phyloP scores from a whole-genome alignment of 768 basidiomycete species.

The Hericium alpestre region DNA sequence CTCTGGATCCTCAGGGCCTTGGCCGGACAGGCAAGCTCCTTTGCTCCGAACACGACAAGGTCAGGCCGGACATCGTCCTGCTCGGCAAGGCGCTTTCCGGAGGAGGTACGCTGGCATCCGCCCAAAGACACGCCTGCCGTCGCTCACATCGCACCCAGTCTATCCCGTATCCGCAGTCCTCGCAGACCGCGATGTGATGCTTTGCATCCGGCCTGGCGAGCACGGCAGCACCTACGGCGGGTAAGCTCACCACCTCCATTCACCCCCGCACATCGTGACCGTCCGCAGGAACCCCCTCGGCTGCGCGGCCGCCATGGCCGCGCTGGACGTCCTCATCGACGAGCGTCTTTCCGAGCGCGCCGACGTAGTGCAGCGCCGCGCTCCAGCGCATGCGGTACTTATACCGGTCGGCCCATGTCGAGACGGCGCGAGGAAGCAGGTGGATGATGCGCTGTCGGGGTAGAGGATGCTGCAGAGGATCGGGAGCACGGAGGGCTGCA shows the following conservation, averaged over 20 bases:
- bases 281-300: conserved; percentile 75
- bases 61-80: conserved; percentile 85
- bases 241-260: conserved; percentile 30
- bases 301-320: conserved; percentile 91
- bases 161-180: conserved; percentile 96
- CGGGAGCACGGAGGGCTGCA: conserved; percentile 61
- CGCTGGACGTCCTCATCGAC: conserved; percentile 81
- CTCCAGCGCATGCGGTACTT: conserved; percentile 52
- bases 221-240: conserved; percentile 96
- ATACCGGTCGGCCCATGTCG: conserved; percentile 80
- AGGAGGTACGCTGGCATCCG: conserved; percentile 48
- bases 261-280: neutral
- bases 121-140: neutral
- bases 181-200: conserved; percentile 85
- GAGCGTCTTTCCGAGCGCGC: conserved; percentile 83
- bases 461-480: conserved; percentile 66
- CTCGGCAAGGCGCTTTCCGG: conserved; percentile 96
- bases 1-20: conserved; percentile 46
- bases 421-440: conserved; percentile 73
- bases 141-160: conserved; percentile 33
- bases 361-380: conserved; percentile 55
- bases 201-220: conserved; percentile 89
- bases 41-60: conserved; percentile 75
- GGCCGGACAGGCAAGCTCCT: conserved; percentile 93
- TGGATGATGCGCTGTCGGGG: conserved; percentile 19